Base-by-base conservation (phyloP, 129 eudicot species). In the Scalesia atractyloides region DNA sequence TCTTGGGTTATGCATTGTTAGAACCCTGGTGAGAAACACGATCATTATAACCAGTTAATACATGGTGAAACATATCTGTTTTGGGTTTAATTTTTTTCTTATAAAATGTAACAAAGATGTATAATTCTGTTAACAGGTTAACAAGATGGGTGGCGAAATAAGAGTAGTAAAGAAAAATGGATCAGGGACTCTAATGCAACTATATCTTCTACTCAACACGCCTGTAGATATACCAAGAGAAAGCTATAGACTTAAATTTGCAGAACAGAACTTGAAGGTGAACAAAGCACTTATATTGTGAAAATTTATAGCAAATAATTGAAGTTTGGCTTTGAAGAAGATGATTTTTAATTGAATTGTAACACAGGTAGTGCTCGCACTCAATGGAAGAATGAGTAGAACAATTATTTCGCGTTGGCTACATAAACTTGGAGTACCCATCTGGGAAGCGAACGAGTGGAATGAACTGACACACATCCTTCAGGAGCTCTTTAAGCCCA, bases 81-180 rank as follows among this genome's bases (percentile, higher is more conserved):
- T 69, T 59, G 0, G 17, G 75, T 69, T 60, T 33, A 36, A 41
- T 12, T 43, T 41, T 63, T 18, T 59, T 63, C 15, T 59, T 24
- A 24, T 24, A 24, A 24, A 24, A 24, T 24, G 30, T 1, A 24
- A 76, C 6, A 30, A 47, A 64, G 20, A 63, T 39, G 8, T 5
- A 39, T 14, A 53, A 64, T 7, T 24, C 3, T 82, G 51, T 49
- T 52, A 59, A 46, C 89, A 94, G 98, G 97, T 94, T 33, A 82
- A 88, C 79, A 88, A 94, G 80, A 94, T 94, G 98, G 95, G 96
- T 73, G 98, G 98, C 60, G 98, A 94, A 46, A 94, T 94, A 68
- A 90, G 84, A 84, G 95, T 94, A 22, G 86, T 88, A 13, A 84
- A 90, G 89, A 94, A 90, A 80, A 80, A 84, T 79, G 98, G 98